phyloP scores from a whole-genome alignment of 257 asterid species.

The Solanum sitiens region DNA sequence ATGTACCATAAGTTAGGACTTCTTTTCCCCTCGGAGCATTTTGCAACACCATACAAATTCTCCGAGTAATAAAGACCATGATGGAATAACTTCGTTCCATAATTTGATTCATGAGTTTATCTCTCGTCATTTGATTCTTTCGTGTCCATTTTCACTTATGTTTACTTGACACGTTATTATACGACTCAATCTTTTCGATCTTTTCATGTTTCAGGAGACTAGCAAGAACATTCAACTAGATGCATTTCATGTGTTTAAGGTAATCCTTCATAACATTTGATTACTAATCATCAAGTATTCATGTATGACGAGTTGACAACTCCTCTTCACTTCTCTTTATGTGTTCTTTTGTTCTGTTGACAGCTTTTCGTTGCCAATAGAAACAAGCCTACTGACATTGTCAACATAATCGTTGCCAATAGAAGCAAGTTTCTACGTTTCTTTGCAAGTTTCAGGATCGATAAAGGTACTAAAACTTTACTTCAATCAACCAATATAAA shows the following conservation, averaged over 20 bases:
- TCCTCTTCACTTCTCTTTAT: background rate
- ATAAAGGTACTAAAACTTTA: slow-evolving; percentile 36
- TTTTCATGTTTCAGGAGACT: slow-evolving; percentile 50
- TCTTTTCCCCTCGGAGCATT: background rate
- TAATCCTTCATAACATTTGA: slow-evolving; percentile 4
- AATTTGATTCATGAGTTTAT: background rate
- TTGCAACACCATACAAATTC: background rate
- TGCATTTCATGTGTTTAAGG: slow-evolving; percentile 94
- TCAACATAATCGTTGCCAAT: slow-evolving; percentile 61
- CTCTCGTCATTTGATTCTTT: background rate
- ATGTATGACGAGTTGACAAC: background rate
- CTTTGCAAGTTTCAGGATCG: slow-evolving; percentile 45
- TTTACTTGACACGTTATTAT: background rate
- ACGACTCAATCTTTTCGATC: background rate
- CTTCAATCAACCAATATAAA: background rate
- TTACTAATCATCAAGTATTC: background rate
- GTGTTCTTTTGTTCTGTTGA: background rate
- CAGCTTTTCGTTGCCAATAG: slow-evolving; percentile 94
- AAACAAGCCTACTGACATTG: slow-evolving; percentile 58
- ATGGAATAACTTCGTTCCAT: background rate
- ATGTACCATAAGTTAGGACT: background rate
- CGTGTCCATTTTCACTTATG: background rate
- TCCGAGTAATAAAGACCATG: background rate
- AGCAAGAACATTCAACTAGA: slow-evolving; percentile 79
- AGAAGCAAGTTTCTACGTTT: slow-evolving; percentile 62